Conservation (phyloP, 306 rosid genomes). For the Castanea crenata region DNA sequence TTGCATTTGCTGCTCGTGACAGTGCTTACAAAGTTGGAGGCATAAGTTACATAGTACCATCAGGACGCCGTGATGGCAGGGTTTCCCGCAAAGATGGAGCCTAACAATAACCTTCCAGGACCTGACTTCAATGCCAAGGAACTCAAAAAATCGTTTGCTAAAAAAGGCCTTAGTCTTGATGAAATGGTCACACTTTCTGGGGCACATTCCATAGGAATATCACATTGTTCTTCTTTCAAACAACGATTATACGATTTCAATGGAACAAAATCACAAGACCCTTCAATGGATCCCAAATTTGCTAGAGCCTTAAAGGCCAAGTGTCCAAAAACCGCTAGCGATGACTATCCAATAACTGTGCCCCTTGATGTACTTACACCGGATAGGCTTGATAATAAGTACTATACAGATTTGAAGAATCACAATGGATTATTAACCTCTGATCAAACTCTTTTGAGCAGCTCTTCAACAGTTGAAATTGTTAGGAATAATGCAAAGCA, state of each 20-base stretch:
- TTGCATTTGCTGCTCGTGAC: conserved; percentile 44
- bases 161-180: neutral
- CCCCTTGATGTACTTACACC: conserved; percentile 16
- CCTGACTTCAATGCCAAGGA: neutral
- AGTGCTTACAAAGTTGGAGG: conserved; percentile 6
- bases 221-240: conserved; percentile 6
- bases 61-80: conserved; percentile 13
- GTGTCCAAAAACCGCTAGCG: neutral
- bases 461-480: neutral
- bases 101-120: neutral
- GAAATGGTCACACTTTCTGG: conserved; percentile 23
- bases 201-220: neutral
- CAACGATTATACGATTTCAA: neutral
- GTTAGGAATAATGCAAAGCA: conserved; percentile 3
- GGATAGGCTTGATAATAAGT: neutral
- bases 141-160: neutral
- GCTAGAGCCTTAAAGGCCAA: neutral
- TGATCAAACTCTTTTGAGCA: conserved; percentile 5
- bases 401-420: neutral
- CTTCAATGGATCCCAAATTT: neutral
- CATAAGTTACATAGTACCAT: neutral
- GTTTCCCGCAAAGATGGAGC: conserved; percentile 1
- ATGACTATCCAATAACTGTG: neutral
- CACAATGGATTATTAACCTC: conserved; percentile 7
- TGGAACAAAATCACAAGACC: neutral